Evolutionary conservation across 495 filamentous ascomycete genomes (phyloP).

Genomic region (Letharia columbiana): DNA sequence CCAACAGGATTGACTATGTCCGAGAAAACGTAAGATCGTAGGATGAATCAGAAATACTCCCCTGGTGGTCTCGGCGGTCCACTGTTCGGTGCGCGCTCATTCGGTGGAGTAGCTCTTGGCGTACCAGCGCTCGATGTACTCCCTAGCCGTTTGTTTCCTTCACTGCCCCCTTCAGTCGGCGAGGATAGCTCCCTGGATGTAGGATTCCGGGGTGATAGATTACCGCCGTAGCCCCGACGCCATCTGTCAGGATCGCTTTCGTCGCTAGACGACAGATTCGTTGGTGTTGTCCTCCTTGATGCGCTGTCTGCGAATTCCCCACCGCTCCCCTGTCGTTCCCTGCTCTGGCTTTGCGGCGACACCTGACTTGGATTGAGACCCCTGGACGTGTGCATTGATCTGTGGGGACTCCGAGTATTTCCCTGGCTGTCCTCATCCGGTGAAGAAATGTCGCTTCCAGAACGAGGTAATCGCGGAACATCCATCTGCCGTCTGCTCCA

Average conservation of each 20-base stretch:
- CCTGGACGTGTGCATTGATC: background rate
- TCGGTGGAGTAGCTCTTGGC: background rate
- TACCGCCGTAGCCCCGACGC: slow-evolving; percentile 4
- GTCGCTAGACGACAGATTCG: background rate
- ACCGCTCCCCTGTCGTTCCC: slow-evolving; percentile 5
- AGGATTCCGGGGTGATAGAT: background rate
- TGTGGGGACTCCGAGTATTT: background rate
- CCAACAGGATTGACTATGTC: background rate
- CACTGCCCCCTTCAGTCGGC: background rate
- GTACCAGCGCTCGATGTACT: slow-evolving; percentile 5
- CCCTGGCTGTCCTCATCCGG: slow-evolving; percentile 10
- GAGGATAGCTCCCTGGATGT: slow-evolving; percentile 2
- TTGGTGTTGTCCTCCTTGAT: background rate
- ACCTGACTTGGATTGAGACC: background rate
- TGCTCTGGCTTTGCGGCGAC: slow-evolving; percentile 6
- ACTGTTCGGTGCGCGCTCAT: background rate
- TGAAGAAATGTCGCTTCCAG: slow-evolving; percentile 14
- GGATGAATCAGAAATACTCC: slow-evolving; percentile 9
- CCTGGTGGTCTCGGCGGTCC: background rate
- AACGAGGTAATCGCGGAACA: slow-evolving; percentile 3
- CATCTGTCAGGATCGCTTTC: slow-evolving; percentile 4
- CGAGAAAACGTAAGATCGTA: background rate
- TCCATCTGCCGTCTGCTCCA: slow-evolving; percentile 8
- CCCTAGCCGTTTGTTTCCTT: background rate
- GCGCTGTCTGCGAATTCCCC: background rate